Evolutionary conservation across 108 stramenopile species (phyloP), one percentile per base, ranked within the genome.

Genomic region (Fragilaria crotonensis): DNA sequence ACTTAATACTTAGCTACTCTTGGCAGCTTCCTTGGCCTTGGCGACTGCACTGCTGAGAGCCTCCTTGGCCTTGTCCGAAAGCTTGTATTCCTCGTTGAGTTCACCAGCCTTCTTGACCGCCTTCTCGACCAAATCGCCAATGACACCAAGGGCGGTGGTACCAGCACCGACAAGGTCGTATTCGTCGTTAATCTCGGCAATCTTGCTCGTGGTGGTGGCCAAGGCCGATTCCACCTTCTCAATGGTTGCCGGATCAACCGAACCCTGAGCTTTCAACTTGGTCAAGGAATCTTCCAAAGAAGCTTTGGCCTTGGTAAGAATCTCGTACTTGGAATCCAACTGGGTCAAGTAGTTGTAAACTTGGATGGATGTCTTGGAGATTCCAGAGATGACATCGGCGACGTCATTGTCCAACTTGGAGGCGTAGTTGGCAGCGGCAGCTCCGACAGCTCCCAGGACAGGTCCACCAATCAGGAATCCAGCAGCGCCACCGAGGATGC

Each of bases 101-200:
- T 87, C 87, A 4, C 81, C 73, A 50, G 86, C 85, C 73, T 89
- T 87, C 53, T 75, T 69, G 57, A 93, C 72, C 20, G 85, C 81
- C 80, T 89, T 85, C 71, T 93, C 91, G 20, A 89, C 81, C 55
- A 93, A 62, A 60, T 93, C 91, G 44, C 91, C 91, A 49, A 87
- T 61, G 23, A 89, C 85, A 33, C 86, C 91, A 52, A 93, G 73
- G 26, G 87, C 86, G 30, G 87, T 87, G 47, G 76, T 60, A 28
- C 91, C 85, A 27, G 83, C 79, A 27, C 87, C 87, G 20, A 93
- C 91, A 64, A 93, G 70, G 55, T 93, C 87, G 57, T 93, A 93
- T 66, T 93, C 87, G 54, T 93, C 85, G 59, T 93, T 93, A 70
- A 93, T 78, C 62, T 93, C 87, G 7, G 46, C 48, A 46, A 89